Percentiles rank a stretch among this genome's conserved stretches.
Conservation (phyloP, 305 asterid genomes). For the Fraxinus xanthoxyloides region DNA sequence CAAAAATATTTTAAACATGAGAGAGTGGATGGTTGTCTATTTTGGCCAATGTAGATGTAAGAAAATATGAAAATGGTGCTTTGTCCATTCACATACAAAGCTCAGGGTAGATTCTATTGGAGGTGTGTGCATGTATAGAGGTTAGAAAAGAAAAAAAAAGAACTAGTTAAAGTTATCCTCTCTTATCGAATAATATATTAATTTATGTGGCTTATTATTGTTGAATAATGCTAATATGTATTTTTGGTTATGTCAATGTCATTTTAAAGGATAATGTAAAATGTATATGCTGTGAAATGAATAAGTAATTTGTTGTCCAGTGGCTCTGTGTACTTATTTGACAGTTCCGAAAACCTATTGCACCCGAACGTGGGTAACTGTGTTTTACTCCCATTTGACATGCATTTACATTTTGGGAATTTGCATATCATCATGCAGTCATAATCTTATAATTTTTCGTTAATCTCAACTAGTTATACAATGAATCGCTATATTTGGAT, state of each 20-base stretch:
- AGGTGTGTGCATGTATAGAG: background rate
- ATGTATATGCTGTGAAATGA: background rate
- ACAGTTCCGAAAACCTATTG: slow-evolving; percentile 9
- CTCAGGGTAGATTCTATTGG: background rate
- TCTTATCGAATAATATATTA: background rate
- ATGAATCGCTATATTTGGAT: background rate
- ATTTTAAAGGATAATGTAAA: background rate
- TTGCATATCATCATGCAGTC: background rate
- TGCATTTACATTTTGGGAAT: background rate
- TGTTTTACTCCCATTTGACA: background rate
- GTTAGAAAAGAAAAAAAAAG: background rate
- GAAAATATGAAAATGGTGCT: background rate
- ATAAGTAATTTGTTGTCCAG: background rate
- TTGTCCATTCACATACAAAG: background rate
- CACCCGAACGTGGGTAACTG: background rate
- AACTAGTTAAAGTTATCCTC: background rate
- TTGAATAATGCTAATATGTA: background rate
- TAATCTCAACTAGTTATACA: background rate
- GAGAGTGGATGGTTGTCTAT: background rate
- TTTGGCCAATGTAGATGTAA: background rate
- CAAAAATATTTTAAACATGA: background rate
- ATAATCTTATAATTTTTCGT: background rate
- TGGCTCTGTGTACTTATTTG: background rate
- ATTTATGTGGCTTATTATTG: background rate
- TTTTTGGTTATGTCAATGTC: background rate